Percentiles rank a stretch among this genome's conserved stretches.
Conservation (phyloP, 2,329 filamentous ascomycete species). For the Fusarium fujikuroi region DNA sequence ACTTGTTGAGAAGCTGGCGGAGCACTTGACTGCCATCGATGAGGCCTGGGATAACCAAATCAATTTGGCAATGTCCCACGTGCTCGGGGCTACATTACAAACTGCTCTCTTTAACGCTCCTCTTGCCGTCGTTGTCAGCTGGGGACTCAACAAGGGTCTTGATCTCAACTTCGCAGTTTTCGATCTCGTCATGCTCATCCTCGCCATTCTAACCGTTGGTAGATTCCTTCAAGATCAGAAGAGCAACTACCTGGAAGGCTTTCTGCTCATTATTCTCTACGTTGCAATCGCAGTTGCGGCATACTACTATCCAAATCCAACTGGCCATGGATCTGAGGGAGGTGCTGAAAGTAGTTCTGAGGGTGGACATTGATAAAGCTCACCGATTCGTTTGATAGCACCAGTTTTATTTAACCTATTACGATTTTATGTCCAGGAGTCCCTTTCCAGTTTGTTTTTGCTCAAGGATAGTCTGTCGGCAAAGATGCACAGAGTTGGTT, state of each 20-base stretch:
- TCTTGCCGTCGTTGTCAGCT: slow-evolving; percentile 83
- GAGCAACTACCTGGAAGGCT: slow-evolving; percentile 90
- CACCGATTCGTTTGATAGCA: background rate
- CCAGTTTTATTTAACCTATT: background rate
- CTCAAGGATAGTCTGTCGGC: background rate
- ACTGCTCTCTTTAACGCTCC: slow-evolving; percentile 90
- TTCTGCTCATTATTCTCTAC: slow-evolving; percentile 77
- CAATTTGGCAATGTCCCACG: slow-evolving; percentile 87
- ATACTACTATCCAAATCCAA: slow-evolving; percentile 64
- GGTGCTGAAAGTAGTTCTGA: slow-evolving; percentile 9
- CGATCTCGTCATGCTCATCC: slow-evolving; percentile 82
- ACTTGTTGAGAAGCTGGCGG: slow-evolving; percentile 86
- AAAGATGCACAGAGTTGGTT: background rate
- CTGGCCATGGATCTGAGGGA: slow-evolving; percentile 4
- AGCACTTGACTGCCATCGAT: slow-evolving; percentile 85
- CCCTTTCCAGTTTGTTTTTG: slow-evolving; percentile 2
- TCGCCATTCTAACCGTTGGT: slow-evolving; percentile 87
- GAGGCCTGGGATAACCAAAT: slow-evolving; percentile 87
- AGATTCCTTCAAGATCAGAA: slow-evolving; percentile 89
- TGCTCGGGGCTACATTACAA: slow-evolving; percentile 87
- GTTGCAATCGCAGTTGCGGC: slow-evolving; percentile 69
- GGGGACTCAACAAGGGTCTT: slow-evolving; percentile 78
- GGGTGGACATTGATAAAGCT: slow-evolving; percentile 20
- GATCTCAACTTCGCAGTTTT: slow-evolving; percentile 88
- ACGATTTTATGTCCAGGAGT: slow-evolving; percentile 19